Conservation (phyloP, 2,329 filamentous ascomycete genomes). For the Diaporthe vaccinii region DNA sequence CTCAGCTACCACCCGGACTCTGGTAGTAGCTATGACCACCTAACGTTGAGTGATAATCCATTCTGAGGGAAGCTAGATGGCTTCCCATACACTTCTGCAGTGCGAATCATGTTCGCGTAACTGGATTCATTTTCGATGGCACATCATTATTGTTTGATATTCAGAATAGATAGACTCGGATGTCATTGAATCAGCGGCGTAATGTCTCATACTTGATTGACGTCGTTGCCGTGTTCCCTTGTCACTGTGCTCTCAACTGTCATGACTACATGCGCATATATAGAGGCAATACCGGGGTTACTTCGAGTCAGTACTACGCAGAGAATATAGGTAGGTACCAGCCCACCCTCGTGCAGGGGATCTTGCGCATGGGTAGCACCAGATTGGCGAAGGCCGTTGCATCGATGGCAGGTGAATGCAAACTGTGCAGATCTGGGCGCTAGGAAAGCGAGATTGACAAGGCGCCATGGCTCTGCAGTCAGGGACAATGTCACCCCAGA, state of each 20-base stretch:
- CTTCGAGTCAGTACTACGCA: conserved; percentile 18
- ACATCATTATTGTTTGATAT: not conserved
- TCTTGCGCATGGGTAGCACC: conserved; percentile 33
- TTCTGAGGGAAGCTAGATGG: not conserved
- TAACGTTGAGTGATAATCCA: not conserved
- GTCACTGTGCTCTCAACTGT: not conserved
- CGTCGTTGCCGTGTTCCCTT: not conserved
- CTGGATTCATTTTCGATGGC: not conserved
- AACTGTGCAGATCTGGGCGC: conserved; percentile 46
- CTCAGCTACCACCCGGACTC: no score
- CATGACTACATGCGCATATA: not conserved
- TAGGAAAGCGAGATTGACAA: conserved; percentile 42
- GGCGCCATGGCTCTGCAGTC: conserved; percentile 34
- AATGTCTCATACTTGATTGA: not conserved
- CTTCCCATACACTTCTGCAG: no score
- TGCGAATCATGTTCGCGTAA: not conserved
- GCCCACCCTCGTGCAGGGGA: conserved; percentile 14
- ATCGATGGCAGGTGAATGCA: not conserved
- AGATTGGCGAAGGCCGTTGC: conserved; percentile 41
- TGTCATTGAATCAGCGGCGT: not conserved
- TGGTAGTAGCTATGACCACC: no score
- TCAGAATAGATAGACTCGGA: not conserved
- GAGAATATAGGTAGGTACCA: not conserved
- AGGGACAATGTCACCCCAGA: conserved; percentile 8
- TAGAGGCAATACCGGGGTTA: not conserved